Base-by-base conservation (phyloP, 1,284 basidiomycete species). In the Cystobasidiaceae sp. region DNA sequence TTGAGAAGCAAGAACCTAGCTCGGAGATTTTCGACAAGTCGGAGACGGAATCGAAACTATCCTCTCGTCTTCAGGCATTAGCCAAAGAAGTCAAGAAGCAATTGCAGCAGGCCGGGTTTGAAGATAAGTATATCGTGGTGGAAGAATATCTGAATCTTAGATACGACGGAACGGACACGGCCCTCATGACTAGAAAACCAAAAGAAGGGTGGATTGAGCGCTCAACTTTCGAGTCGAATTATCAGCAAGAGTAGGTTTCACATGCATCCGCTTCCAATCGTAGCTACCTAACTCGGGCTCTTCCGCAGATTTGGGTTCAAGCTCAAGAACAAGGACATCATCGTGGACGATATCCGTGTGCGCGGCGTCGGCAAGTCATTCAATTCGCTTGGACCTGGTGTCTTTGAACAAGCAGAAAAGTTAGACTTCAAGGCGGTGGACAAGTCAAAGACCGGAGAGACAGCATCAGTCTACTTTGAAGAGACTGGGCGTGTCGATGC, bases 271-370 rank as follows among this genome's bases (percentile, higher is more conserved):
- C 68, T 68, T 32, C 70, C 69, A 83, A 75, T 77, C 82, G 51
- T 81, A 82, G 56, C 90, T 92, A 78, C 87, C 85, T 77, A 77
- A 83, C 21, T 89, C 15, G 17, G 93, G 77, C 21, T n/a, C n/a
- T n/a, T n/a, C n/a, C n/a, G 19, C 60, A 64, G 61, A 64, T 98
- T 97, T 74, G 94, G 93, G 0, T 97, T 97, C 80, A 78, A 93
- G 67, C 80, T 97, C 23, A 86, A 82, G 45, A 88, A 88, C 52
- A 67, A 75, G 71, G 80, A 79, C 23, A 83, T 97, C 71, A 83
- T 91, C 49, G 88, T 94, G 8, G 93, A 96, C 75, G 93, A 97
- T 78, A 80, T 97, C 77, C 91, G 94, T 79, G 90, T 89, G 27
- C 67, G 80, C 39, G 80, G 78, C 0, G 87, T 91, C 43, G 92